Percentiles rank a stretch among this genome's conserved stretches.
Conservation (phyloP, 208 protist species). For the Endotrypanum monterogeii region DNA sequence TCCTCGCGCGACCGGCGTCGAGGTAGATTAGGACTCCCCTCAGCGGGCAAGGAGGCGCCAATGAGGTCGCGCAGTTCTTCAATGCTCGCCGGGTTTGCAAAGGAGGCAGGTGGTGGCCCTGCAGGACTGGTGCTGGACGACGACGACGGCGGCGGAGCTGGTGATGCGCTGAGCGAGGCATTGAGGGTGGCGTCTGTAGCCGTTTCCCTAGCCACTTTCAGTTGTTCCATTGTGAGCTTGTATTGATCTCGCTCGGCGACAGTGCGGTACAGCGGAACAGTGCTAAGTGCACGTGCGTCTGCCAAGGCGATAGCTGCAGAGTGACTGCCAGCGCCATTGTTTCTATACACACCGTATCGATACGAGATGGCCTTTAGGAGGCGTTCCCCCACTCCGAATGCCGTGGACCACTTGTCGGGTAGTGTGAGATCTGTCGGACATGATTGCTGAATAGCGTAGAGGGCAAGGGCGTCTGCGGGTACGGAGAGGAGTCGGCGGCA, state of each 20-base stretch:
- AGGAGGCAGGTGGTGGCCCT: background rate
- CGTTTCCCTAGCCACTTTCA: background rate
- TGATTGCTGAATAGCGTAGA: conserved; percentile 58
- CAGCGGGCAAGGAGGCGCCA: conserved; percentile 11
- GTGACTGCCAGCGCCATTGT: conserved; percentile 3
- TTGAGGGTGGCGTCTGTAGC: background rate
- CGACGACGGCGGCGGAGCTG: conserved; percentile 8
- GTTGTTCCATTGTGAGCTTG: conserved; percentile 2
- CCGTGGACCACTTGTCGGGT: conserved; percentile 50
- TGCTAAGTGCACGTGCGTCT: conserved; percentile 13
- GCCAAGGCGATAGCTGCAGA: conserved; percentile 6
- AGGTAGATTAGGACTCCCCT: background rate
- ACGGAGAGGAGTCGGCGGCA: conserved; percentile 34
- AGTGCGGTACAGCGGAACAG: conserved; percentile 29
- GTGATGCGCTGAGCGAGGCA: conserved; percentile 1
- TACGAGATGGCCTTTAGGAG: conserved; percentile 18
- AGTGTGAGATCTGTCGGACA: conserved; percentile 38
- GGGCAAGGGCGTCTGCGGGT: conserved; percentile 48
- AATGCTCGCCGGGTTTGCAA: conserved; percentile 12
- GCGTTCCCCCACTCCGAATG: conserved; percentile 44
- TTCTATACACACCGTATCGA: conserved; percentile 24
- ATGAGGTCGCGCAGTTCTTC: conserved; percentile 33
- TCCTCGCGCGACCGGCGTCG: background rate
- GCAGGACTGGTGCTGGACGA: background rate
- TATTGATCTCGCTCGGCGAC: conserved; percentile 21